phyloP scores from a whole-genome alignment of 2,329 filamentous ascomycete genomes.

The Bipolaris bicolor region DNA sequence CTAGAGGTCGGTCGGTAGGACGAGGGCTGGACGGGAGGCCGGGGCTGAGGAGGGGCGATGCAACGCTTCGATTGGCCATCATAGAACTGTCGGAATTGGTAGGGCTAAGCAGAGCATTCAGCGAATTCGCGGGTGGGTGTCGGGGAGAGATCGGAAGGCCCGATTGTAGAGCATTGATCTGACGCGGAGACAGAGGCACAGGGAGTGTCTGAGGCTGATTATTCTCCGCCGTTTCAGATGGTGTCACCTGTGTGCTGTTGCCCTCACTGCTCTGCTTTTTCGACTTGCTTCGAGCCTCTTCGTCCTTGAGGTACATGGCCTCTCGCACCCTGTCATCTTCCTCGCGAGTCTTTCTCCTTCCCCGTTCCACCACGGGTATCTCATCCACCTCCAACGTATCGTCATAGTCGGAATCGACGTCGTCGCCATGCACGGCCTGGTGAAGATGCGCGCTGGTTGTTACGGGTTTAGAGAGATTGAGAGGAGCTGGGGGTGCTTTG shows the following conservation, averaged over 20 bases:
- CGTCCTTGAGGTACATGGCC: slow-evolving; percentile 68
- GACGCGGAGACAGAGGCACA: slow-evolving; percentile 37
- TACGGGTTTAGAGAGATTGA: slow-evolving; percentile 67
- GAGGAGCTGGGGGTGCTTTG: slow-evolving; percentile 83
- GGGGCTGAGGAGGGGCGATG: slow-evolving; percentile 62
- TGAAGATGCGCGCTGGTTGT: slow-evolving; percentile 54
- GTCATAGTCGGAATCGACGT: slow-evolving; percentile 83
- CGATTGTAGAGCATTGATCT: slow-evolving; percentile 38
- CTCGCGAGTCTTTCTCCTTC: slow-evolving; percentile 81
- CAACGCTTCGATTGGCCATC: slow-evolving; percentile 48
- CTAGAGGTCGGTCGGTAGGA: slow-evolving; percentile 64
- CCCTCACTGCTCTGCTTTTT: slow-evolving; percentile 69
- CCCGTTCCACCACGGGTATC: slow-evolving; percentile 65
- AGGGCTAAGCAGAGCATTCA: slow-evolving; percentile 59
- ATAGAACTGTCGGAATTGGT: slow-evolving; percentile 48
- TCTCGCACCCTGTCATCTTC: slow-evolving; percentile 85
- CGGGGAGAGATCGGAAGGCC: slow-evolving; percentile 49
- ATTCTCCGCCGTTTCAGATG: slow-evolving; percentile 22
- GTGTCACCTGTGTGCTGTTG: slow-evolving; percentile 54
- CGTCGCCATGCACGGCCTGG: slow-evolving; percentile 58
- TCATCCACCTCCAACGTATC: slow-evolving; percentile 75
- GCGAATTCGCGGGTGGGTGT: slow-evolving; percentile 44
- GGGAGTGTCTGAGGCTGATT: slow-evolving; percentile 27
- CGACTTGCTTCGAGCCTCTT: slow-evolving; percentile 73
- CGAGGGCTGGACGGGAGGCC: slow-evolving; percentile 68